A percentile compares a stretch with the other conserved stretches of the same genome.
These are phyloP conservation scores for Rhodotorula sp. DNA, from an alignment of 1,284 basidiomycete species.

Conservation along the genomic window DNA sequence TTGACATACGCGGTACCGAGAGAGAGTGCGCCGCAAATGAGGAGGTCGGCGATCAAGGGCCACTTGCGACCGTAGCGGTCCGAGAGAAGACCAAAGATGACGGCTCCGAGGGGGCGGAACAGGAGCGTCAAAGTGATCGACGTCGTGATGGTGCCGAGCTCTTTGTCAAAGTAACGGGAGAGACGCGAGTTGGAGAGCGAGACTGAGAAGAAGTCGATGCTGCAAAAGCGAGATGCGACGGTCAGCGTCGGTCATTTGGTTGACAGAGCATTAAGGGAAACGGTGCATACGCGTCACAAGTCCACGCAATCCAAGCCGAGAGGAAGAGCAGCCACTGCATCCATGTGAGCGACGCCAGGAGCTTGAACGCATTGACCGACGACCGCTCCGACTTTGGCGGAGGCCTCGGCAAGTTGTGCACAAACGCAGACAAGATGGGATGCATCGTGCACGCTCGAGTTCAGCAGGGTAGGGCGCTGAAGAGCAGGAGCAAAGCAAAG, in stretches of 20 bases:
- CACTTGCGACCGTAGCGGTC: constrained; percentile 59
- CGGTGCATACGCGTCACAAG: constrained; percentile 45
- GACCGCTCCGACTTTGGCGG: constrained; percentile 1
- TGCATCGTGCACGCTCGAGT: too few species aligned
- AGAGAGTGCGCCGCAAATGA: constrained; percentile 54
- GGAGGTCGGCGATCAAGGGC: constrained; percentile 74
- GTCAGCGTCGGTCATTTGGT: not conserved
- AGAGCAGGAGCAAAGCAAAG: too few species aligned
- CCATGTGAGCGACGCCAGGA: constrained; percentile 52
- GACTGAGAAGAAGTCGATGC: constrained; percentile 72
- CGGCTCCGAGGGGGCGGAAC: constrained; percentile 82
- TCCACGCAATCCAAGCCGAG: constrained; percentile 63
- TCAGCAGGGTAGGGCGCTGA: too few species aligned
- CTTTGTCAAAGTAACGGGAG: constrained; percentile 16
- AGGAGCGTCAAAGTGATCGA: constrained; percentile 90
- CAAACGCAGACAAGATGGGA: too few species aligned
- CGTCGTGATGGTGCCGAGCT: constrained; percentile 44
- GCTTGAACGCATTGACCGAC: constrained; percentile 49
- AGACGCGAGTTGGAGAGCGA: constrained; percentile 57
- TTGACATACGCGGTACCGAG: constrained; percentile 64
- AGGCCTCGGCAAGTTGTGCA: too few species aligned
- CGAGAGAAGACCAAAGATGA: constrained; percentile 63
- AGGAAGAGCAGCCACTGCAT: constrained; percentile 59
- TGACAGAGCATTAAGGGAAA: constrained; percentile 51
- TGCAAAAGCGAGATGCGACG: not conserved